A percentile compares a stretch with the other conserved stretches of the same genome.
These are phyloP conservation scores for Coemansia sp. DNA, from an alignment of 371 early-diverging fungal species.

Conservation along the genomic window DNA sequence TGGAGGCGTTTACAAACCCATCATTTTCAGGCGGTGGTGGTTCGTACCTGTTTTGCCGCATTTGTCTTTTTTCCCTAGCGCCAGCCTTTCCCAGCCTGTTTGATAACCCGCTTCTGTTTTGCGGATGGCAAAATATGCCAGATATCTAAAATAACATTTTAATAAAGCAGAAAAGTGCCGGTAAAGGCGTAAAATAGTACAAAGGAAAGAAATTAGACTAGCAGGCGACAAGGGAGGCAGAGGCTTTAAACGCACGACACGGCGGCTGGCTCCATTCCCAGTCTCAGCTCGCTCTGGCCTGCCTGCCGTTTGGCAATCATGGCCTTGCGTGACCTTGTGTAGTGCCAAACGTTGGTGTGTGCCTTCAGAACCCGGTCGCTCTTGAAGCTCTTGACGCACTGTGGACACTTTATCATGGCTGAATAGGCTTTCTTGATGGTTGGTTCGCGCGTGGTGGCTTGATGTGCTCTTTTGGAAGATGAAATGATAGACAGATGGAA, in stretches of 20 bases:
- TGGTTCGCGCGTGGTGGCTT: background rate
- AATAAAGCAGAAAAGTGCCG: background rate
- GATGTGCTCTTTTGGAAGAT: background rate
- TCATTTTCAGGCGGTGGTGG: background rate
- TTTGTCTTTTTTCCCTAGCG: too few species aligned
- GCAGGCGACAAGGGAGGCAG: background rate
- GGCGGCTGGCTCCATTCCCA: background rate
- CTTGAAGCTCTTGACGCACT: constrained; percentile 39
- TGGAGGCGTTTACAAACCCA: background rate
- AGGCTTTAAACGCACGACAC: background rate
- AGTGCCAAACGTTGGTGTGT: constrained; percentile 49
- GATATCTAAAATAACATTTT: background rate
- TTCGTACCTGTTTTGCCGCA: too few species aligned
- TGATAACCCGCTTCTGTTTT: too few species aligned
- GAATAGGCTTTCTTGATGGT: background rate
- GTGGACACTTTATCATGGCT: constrained; percentile 35
- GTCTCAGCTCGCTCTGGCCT: background rate
- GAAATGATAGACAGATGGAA: too few species aligned
- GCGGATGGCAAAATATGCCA: background rate
- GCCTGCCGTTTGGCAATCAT: background rate
- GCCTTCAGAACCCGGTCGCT: constrained; percentile 16
- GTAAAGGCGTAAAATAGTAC: background rate
- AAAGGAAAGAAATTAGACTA: background rate
- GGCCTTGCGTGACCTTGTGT: constrained; percentile 16
- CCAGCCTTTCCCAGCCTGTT: too few species aligned